Evolutionary conservation across 2,329 filamentous ascomycete genomes (phyloP).

Genomic region (Scedosporium dehoogii): DNA sequence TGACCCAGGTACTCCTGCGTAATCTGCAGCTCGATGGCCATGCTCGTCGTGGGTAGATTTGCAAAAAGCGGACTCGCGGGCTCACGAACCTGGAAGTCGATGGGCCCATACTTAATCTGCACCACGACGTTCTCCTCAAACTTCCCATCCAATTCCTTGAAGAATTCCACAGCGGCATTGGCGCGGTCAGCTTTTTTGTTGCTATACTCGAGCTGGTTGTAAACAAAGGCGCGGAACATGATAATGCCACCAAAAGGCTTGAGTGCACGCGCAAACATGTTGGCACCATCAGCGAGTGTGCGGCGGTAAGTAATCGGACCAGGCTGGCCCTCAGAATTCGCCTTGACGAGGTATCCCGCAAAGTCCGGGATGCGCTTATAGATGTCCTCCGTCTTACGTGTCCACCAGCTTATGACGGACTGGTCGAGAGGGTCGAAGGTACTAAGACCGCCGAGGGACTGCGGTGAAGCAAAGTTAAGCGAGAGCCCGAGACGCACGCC

Average conservation of each 20-base stretch:
- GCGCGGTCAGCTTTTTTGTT: slow-evolving; percentile 60
- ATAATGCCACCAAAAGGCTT: slow-evolving; percentile 50
- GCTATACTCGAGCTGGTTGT: slow-evolving; percentile 42
- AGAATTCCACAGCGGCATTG: slow-evolving; percentile 60
- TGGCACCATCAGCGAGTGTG: slow-evolving; percentile 57
- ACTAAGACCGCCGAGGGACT: slow-evolving; percentile 40
- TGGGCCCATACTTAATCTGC: slow-evolving; percentile 66
- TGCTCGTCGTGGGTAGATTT: slow-evolving; percentile 30
- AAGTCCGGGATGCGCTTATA: slow-evolving; percentile 56
- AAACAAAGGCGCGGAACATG: slow-evolving; percentile 66
- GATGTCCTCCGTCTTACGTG: slow-evolving; percentile 45
- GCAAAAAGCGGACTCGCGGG: slow-evolving; percentile 56
- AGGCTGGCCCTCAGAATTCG: slow-evolving; percentile 62
- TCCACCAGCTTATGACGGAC: slow-evolving; percentile 53
- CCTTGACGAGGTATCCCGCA: slow-evolving; percentile 61
- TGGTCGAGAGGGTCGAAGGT: slow-evolving; percentile 58
- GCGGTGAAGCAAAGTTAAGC: slow-evolving; percentile 58
- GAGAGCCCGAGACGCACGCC: slow-evolving; percentile 57
- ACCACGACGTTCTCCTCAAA: slow-evolving; percentile 64
- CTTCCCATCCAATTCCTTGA: slow-evolving; percentile 52
- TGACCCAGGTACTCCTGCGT: slow-evolving; percentile 64
- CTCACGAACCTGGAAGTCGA: slow-evolving; percentile 65
- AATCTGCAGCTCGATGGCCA: slow-evolving; percentile 56
- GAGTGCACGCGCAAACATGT: slow-evolving; percentile 53
- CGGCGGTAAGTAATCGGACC: slow-evolving; percentile 61